Percentiles rank a stretch among this genome's conserved stretches.
These are phyloP conservation scores for Hemisphaericaspora subhashii DNA, from an alignment of 1,139 yeast species.

Conservation along the genomic window DNA sequence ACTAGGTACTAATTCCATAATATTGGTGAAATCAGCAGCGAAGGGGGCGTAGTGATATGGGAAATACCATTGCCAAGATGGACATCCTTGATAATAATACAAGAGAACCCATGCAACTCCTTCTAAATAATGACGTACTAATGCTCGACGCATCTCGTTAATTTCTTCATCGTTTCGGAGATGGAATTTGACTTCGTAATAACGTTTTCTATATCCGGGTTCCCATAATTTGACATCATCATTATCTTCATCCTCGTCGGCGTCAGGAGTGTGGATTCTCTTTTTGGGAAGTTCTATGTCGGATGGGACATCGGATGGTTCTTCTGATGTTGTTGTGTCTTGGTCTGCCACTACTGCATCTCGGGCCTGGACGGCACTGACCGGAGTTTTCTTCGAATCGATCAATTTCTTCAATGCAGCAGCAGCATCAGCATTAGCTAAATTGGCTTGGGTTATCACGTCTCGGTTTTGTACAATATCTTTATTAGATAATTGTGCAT, in stretches of 20 bases:
- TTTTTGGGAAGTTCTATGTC: conserved; percentile 20
- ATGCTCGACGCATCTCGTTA: conserved; percentile 52
- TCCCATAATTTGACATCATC: conserved; percentile 78
- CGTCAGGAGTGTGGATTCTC: conserved; percentile 17
- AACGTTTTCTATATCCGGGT: conserved; percentile 82
- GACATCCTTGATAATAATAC: conserved; percentile 96
- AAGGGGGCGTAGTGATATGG: conserved; percentile 98
- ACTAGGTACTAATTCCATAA: conserved; percentile 46
- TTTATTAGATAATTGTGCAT: conserved; percentile 62
- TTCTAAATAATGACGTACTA: conserved; percentile 78
- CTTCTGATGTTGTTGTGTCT: conserved; percentile 13
- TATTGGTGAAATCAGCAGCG: conserved; percentile 77
- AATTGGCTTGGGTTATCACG: conserved; percentile 70
- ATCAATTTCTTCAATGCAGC: conserved; percentile 55
- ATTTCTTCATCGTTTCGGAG: conserved; percentile 56
- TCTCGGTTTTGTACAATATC: conserved; percentile 71
- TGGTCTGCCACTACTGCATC: conserved; percentile 11
- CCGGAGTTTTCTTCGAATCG: conserved; percentile 25
- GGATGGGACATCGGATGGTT: conserved; percentile 24
- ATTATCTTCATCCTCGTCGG: conserved; percentile 20
- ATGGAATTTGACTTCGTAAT: conserved; percentile 75
- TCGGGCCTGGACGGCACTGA: conserved; percentile 39
- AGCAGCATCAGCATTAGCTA: conserved; percentile 74
- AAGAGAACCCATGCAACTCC: conserved; percentile 94
- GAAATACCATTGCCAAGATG: conserved; percentile 98